Evolutionary conservation across 2,329 filamentous ascomycete species (phyloP).

Genomic region (Onygenales sp.): DNA sequence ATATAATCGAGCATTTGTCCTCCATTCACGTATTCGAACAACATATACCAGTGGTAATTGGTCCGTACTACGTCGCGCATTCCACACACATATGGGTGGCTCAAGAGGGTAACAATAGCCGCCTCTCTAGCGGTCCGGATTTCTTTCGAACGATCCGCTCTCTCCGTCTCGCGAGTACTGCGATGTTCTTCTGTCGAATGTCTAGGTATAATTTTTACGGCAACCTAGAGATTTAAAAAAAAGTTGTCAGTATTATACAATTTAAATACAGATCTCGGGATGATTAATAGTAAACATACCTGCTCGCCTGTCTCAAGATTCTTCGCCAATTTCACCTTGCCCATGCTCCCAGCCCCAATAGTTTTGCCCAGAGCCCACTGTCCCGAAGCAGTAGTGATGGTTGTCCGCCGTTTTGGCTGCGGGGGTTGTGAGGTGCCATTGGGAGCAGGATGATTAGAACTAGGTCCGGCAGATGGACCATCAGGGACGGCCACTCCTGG

Average conservation of each 20-base stretch:
- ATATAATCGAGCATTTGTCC: conserved; percentile 99
- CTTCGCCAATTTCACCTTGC: conserved; percentile 91
- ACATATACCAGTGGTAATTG: conserved; percentile 99
- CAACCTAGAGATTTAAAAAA: conserved; percentile 52
- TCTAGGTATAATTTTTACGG: conserved; percentile 92
- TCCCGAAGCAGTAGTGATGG: conserved; percentile 80
- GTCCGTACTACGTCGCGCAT: conserved; percentile 93
- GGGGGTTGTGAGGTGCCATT: conserved; percentile 22
- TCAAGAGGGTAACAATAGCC: conserved; percentile 87
- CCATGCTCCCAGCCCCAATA: conserved; percentile 96
- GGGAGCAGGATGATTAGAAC: conserved; percentile 29
- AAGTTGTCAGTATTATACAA: background rate
- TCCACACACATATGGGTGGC: conserved; percentile 91
- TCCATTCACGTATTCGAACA: conserved; percentile 97
- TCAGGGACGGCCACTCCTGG: conserved; percentile 42
- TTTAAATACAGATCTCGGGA: background rate
- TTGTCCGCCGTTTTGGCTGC: conserved; percentile 55
- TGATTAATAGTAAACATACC: conserved; percentile 41
- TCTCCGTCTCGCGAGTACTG: conserved; percentile 64
- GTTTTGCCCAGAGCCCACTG: conserved; percentile 96
- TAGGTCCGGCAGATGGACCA: conserved; percentile 43
- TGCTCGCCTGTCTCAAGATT: conserved; percentile 86
- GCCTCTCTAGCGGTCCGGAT: conserved; percentile 90
- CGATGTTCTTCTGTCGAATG: conserved; percentile 78
- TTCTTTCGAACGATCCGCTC: conserved; percentile 93